Conservation (phyloP, 306 rosid species). For the Myrica gale region DNA sequence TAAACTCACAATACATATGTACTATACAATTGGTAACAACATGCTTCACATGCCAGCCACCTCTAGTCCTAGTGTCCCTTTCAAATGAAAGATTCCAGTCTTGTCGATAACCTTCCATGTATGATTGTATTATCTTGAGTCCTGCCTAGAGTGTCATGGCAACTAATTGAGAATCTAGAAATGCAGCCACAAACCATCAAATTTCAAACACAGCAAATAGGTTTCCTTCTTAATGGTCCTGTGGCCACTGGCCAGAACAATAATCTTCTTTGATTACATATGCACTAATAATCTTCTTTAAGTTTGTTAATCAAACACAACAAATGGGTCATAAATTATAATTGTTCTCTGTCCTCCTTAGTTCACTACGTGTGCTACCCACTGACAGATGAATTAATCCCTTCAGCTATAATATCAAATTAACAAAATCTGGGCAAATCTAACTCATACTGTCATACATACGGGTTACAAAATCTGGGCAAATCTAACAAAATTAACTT, state of each 20-base stretch:
- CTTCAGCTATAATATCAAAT: background rate
- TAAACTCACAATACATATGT: background rate
- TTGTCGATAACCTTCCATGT: constrained; percentile 92
- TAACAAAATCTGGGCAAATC: too few relatives aligned
- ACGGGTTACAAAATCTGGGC: too few relatives aligned
- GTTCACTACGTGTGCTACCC: too few relatives aligned
- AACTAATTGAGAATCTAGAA: constrained; percentile 16
- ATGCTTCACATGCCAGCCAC: constrained; percentile 70
- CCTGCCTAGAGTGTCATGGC: constrained; percentile 58
- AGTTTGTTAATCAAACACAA: constrained; percentile 10
- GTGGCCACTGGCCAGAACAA: too few relatives aligned
- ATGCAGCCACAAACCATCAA: constrained; percentile 15
- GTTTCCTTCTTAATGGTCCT: too few relatives aligned
- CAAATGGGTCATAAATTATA: background rate
- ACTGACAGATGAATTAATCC: too few relatives aligned
- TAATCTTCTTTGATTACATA: constrained; percentile 21
- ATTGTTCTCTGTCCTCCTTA: constrained; percentile 15
- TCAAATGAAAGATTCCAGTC: constrained; percentile 91
- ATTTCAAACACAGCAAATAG: too few relatives aligned
- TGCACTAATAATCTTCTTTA: background rate
- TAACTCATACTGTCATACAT: too few relatives aligned
- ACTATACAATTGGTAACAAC: constrained; percentile 5
- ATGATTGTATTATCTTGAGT: constrained; percentile 70
- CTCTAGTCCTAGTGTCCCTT: constrained; percentile 66
- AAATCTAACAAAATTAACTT: too few relatives aligned